Base-by-base conservation (phyloP, 257 asterid species). In the Nicotiana attenuata region DNA sequence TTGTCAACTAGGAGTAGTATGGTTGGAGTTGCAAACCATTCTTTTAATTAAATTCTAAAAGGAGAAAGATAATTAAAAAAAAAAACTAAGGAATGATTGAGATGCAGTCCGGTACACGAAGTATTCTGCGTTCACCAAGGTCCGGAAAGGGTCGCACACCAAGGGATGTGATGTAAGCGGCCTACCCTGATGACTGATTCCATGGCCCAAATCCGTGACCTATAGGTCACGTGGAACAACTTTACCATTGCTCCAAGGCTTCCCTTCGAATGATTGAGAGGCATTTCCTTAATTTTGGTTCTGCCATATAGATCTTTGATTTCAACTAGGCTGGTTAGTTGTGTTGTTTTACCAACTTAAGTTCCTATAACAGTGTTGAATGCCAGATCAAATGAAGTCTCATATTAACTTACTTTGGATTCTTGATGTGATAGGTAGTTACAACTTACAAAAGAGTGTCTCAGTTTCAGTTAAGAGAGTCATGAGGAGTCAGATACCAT, bases 111-210 rank as follows among this genome's bases (percentile, higher is more conserved):
- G 47, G 0, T 38, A 10, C 47, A 38, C 47, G 10, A 38, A 38
- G 2, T 0, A 38, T 7, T 38, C 3, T 7, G 47, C 2, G 2
- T 38, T 38, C 10, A 1, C 0, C 2, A 7, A 3, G 10, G 0
- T 38, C 2, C 10, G 10, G 1, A 0, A 38, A 38, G 10, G 10
- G 1, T 0, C 10, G 10, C 10, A 38, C 10, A 4, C 2, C 2
- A 38, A 38, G 10, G 9, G 10, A 3, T 38, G 2, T 38, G 47
- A 1, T 38, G 0, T 38, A 7, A 2, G 3, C 0, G 1, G 3
- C 0, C 2, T 38, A 38, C 10, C 2, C 10, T 38, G 0, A 38
- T 38, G 9, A 8, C 3, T 38, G 45, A 41, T 41, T 2, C 3
- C 0, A 41, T 0, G 0, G 3, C 0, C 8, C 11, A 3, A 41